Evolutionary conservation across 768 basidiomycete species (phyloP).

Genomic region (Amanita rubescens): DNA sequence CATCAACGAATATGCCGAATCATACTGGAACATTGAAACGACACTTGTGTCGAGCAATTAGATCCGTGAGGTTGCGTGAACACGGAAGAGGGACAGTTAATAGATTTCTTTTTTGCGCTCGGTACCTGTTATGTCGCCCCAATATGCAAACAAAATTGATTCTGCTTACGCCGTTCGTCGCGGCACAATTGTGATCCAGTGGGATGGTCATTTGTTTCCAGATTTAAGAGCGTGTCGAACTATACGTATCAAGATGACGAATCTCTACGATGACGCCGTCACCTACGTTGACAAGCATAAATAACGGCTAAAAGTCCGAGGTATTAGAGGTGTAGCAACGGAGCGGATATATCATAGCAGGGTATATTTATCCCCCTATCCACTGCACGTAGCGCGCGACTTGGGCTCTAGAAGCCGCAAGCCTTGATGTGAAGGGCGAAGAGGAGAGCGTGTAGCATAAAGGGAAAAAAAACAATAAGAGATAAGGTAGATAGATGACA

Average conservation of each 20-base stretch:
- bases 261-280: neutral
- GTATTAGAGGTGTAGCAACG: neutral
- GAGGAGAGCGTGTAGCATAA: too few species aligned
- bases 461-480: neutral
- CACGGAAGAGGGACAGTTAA: too few species aligned
- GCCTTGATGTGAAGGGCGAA: neutral
- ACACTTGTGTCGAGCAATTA: constrained; percentile 15
- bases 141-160: too few species aligned
- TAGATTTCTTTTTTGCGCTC: too few species aligned
- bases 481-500: neutral
- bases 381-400: neutral
- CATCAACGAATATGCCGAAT: constrained; percentile 88
- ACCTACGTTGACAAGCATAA: neutral
- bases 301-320: neutral
- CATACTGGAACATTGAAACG: constrained; percentile 73
- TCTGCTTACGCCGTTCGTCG: too few species aligned
- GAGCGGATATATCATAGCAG: constrained; percentile 1
- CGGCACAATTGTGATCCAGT: too few species aligned
- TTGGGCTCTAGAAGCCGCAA: neutral
- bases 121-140: too few species aligned
- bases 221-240: neutral
- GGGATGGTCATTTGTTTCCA: neutral
- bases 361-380: constrained; percentile 4
- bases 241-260: neutral
- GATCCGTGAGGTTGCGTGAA: too few species aligned